phyloP scores from a whole-genome alignment of 2,329 filamentous ascomycete genomes.

The Stachybotrys elegans region DNA sequence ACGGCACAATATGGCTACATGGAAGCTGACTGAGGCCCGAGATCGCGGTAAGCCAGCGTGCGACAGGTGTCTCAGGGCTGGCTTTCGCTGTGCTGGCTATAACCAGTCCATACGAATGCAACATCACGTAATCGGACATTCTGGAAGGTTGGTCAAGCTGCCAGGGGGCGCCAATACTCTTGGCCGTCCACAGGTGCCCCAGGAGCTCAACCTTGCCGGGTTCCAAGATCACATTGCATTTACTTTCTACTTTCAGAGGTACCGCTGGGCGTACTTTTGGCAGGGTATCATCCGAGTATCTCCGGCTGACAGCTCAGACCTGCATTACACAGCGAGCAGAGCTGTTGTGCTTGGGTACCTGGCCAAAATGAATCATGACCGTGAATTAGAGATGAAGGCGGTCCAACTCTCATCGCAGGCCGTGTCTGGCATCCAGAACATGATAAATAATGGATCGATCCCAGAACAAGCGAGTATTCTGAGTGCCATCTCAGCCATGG shows the following conservation, averaged over 20 bases:
- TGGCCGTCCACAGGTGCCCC: neutral
- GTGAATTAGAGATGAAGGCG: neutral
- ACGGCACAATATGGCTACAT: neutral
- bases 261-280: conserved; percentile 1
- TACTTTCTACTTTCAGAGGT: neutral
- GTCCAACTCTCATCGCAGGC: neutral
- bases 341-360: neutral
- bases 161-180: neutral
- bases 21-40: neutral
- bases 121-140: neutral
- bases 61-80: neutral
- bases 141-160: neutral
- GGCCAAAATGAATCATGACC: neutral
- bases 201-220: neutral
- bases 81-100: neutral
- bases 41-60: neutral
- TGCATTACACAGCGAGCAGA: neutral
- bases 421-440: neutral
- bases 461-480: neutral
- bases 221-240: neutral
- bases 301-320: neutral
- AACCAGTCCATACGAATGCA: neutral
- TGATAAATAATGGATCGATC: neutral
- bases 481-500: neutral
- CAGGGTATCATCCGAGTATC: neutral